Percentiles rank a stretch among this genome's conserved stretches.
These are phyloP conservation scores for Laburnicola sp. DNA, from an alignment of 2,329 filamentous ascomycete species.

Conservation along the genomic window DNA sequence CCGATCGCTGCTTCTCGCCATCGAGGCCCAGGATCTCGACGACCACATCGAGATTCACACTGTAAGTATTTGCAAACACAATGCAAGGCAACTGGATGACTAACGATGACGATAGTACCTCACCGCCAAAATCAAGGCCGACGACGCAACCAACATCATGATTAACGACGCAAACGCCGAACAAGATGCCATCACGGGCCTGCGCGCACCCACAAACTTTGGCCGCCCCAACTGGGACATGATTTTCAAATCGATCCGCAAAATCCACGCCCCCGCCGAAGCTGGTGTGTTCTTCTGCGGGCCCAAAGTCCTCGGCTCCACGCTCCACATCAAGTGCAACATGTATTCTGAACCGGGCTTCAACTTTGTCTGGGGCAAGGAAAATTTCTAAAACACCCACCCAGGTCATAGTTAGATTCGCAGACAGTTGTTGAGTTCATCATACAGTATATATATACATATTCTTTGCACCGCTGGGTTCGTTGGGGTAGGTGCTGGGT, in stretches of 20 bases:
- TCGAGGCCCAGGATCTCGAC: constrained; percentile 82
- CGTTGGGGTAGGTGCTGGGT: constrained; percentile 9
- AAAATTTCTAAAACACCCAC: constrained; percentile 65
- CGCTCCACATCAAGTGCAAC: constrained; percentile 81
- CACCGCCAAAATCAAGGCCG: constrained; percentile 81
- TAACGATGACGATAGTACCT: constrained; percentile 61
- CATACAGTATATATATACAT: constrained; percentile 24
- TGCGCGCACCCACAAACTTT: constrained; percentile 81
- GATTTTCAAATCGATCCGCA: constrained; percentile 81
- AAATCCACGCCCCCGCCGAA: constrained; percentile 58
- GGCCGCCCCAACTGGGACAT: constrained; percentile 88
- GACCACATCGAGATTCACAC: constrained; percentile 88
- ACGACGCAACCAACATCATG: constrained; percentile 90
- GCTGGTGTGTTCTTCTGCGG: constrained; percentile 72
- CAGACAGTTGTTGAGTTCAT: constrained; percentile 1
- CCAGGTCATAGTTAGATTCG: no score
- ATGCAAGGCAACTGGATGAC: background rate
- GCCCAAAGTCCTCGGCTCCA: constrained; percentile 75
- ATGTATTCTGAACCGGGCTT: constrained; percentile 82
- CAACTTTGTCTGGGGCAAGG: constrained; percentile 69
- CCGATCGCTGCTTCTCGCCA: constrained; percentile 77
- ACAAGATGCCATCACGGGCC: constrained; percentile 80
- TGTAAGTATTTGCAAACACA: constrained; percentile 35
- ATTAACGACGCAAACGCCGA: constrained; percentile 86
- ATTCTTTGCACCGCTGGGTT: constrained; percentile 3